These are phyloP conservation scores for Limnanthes douglasii DNA, from an alignment of 345 rosid genomes.

Conservation along the genomic window DNA sequence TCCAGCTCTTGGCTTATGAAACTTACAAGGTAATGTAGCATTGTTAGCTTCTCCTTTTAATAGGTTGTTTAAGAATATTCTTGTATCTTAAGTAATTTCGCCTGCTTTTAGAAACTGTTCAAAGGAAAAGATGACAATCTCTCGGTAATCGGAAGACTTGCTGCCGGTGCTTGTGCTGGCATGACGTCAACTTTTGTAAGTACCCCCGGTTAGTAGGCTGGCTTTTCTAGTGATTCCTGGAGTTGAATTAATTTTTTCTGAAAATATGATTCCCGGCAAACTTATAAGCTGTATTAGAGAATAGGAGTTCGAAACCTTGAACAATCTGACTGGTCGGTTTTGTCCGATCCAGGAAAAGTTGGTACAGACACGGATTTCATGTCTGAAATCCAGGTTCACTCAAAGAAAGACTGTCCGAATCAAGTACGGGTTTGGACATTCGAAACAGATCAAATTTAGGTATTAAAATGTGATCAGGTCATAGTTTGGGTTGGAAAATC, in stretches of 20 bases:
- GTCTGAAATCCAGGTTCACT: no score
- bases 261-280: no score
- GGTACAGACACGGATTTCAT: no score
- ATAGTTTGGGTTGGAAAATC: no score
- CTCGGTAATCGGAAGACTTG: slow-evolving; percentile 82
- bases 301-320: no score
- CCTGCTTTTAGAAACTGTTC: slow-evolving; percentile 60
- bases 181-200: slow-evolving; percentile 97
- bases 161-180: slow-evolving; percentile 99
- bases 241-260: not conserved
- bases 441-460: no score
- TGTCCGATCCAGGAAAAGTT: no score
- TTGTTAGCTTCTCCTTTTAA: not conserved
- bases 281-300: no score
- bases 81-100: slow-evolving; percentile 8
- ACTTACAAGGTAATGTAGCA: slow-evolving; percentile 52
- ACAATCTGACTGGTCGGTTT: no score
- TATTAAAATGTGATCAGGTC: no score
- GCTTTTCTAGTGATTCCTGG: not conserved
- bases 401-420: no score
- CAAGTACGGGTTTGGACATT: no score
- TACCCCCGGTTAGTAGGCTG: slow-evolving; percentile 6
- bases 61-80: not conserved
- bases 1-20: slow-evolving; percentile 90
- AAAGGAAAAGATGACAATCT: slow-evolving; percentile 66